Evolutionary conservation across 257 asterid genomes (phyloP), one percentile per base, ranked within the genome.

Genomic region (Henckelia pumila): DNA sequence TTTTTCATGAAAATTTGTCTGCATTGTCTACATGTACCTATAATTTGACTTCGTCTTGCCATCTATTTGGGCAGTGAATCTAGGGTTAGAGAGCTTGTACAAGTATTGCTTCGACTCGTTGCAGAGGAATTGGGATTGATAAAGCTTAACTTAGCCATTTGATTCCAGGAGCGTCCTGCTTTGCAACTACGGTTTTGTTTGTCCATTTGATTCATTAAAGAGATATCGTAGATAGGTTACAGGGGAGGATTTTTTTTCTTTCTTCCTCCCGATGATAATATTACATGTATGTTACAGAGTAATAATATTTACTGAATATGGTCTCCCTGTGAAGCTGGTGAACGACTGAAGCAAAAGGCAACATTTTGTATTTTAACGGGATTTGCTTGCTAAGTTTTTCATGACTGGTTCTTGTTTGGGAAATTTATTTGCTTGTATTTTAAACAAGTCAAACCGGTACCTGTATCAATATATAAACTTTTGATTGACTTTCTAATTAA

Each of bases 71-170:
- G 67, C 95, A 93, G 99, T 87, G 96, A 88, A 77, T 71, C 86
- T 23, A 82, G 85, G 75, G 85, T 93, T 47, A 83, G 96, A 78
- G 96, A 84, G 75, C 81, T 85, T 73, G 95, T 93, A 63, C 97
- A 81, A 83, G 91, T 77, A 40, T 78, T 88, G 64, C 92, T 90
- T 52, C 87, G 85, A 79, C 89, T 86, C 55, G 67, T 88, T 64
- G 74, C 90, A 50, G 74, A 72, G 52, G 97, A 88, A 37, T 33
- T 93, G 78, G 97, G 99, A 21, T 75, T 93, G 76, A 82, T 79
- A 60, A 88, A 76, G 76, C 88, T 77, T 62, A 79, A 61, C 56
- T 61, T 67, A 58, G 80, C 71, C 19, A 64, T 76, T 70, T 85
- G 72, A 73, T 64, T 35, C 5, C 9, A 25, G 26, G 53, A 47